phyloP scores from a whole-genome alignment of 306 rosid genomes.

The Sesbania bispinosa region DNA sequence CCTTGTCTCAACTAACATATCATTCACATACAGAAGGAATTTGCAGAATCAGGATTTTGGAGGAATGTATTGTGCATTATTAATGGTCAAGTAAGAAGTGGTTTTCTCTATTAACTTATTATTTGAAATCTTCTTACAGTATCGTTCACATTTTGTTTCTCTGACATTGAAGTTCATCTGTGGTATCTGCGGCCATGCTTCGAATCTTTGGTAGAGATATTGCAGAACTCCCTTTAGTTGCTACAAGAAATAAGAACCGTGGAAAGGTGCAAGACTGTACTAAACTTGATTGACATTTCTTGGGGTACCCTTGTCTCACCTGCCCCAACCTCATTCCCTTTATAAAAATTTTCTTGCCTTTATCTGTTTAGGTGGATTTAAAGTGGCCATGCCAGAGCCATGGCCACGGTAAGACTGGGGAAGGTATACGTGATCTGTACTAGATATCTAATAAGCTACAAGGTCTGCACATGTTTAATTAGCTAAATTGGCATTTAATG shows the following conservation, averaged over 20 bases:
- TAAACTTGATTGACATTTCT: conserved; percentile 16
- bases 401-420: no score
- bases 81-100: conserved; percentile 77
- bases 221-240: conserved; percentile 94
- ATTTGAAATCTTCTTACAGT: not conserved
- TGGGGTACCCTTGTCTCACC: not conserved
- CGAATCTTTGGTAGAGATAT: conserved; percentile 76
- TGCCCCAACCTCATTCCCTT: not conserved
- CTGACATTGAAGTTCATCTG: conserved; percentile 72
- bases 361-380: not conserved
- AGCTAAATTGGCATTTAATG: no score
- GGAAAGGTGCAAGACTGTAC: conserved; percentile 64
- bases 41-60: conserved; percentile 90
- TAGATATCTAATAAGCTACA: not conserved
- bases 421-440: not conserved
- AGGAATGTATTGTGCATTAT: conserved; percentile 86
- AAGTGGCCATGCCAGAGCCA: not conserved
- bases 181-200: conserved; percentile 88
- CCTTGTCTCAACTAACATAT: conserved; percentile 20
- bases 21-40: conserved; percentile 56
- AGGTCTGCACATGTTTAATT: not conserved
- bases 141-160: conserved; percentile 27
- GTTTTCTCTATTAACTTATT: conserved; percentile 5
- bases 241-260: conserved; percentile 75
- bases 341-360: not conserved